Percentiles rank a stretch among this genome's conserved stretches.
phyloP scores from a whole-genome alignment of 2,329 filamentous ascomycete species.

The Lachnellula cervina region DNA sequence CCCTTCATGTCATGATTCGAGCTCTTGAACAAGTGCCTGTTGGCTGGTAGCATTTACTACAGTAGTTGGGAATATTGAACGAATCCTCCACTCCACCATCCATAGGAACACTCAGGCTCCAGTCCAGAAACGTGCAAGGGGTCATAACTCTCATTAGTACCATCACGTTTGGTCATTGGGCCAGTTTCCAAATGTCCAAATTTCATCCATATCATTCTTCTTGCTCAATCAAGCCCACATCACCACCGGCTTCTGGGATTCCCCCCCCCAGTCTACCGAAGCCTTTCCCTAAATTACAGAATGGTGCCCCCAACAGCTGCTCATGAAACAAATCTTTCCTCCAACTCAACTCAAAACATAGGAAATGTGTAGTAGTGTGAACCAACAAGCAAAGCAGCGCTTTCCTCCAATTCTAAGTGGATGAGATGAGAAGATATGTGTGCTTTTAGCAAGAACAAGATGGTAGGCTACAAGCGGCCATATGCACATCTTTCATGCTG shows the following conservation, averaged over 20 bases:
- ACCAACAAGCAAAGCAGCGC: not conserved
- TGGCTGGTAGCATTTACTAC: too few species aligned
- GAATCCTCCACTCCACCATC: too few species aligned
- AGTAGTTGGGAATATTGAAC: too few species aligned
- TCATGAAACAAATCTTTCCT: not conserved
- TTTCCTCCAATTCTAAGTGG: slow-evolving; percentile 1
- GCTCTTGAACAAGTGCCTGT: too few species aligned
- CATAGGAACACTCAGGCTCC: too few species aligned
- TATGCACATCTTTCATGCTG: not conserved
- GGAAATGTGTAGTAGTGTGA: slow-evolving; percentile 4
- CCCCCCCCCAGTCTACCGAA: slow-evolving; percentile 5
- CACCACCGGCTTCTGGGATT: not conserved
- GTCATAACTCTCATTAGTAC: not conserved
- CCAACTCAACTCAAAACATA: slow-evolving; percentile 7
- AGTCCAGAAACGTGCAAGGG: not conserved
- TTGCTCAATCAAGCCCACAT: not conserved
- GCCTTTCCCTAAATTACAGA: slow-evolving; percentile 23
- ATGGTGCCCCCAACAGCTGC: slow-evolving; percentile 11
- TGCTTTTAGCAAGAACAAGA: slow-evolving; percentile 3
- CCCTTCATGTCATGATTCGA: too few species aligned
- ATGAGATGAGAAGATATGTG: slow-evolving; percentile 1
- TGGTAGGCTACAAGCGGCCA: not conserved
- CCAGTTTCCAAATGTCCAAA: too few species aligned
- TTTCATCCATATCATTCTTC: not conserved
- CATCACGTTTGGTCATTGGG: not conserved